phyloP scores from a whole-genome alignment of 2,329 filamentous ascomycete species.

The Daldinia eschscholtzii region DNA sequence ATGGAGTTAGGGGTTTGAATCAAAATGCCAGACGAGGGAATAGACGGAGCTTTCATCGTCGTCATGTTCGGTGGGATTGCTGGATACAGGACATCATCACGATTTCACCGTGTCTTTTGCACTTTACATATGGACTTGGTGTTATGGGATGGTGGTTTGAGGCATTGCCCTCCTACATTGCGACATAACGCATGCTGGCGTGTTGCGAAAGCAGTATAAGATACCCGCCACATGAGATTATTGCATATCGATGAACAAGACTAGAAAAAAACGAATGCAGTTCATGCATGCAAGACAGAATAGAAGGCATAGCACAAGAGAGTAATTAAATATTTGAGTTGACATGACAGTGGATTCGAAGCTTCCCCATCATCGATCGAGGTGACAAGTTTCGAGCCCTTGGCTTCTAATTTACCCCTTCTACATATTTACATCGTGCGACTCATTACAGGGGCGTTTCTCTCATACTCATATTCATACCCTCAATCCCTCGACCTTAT shows the following conservation, averaged over 20 bases:
- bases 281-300: background rate
- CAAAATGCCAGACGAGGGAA: constrained; percentile 7
- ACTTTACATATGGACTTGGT: background rate
- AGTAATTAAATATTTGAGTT: background rate
- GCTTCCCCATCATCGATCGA: constrained; percentile 19
- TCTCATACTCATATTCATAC: constrained; percentile 6
- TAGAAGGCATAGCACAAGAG: background rate
- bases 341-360: constrained; percentile 5
- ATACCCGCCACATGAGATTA: background rate
- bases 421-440: constrained; percentile 25
- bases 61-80: background rate
- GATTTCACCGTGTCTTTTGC: background rate
- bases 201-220: constrained; percentile 1
- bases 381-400: constrained; percentile 11
- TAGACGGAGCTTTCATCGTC: background rate
- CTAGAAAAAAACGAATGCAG: background rate
- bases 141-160: background rate
- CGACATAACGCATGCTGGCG: background rate
- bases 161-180: background rate
- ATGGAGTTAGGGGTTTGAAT: constrained; percentile 42
- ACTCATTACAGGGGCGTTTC: constrained; percentile 27
- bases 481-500: constrained; percentile 11
- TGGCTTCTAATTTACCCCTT: constrained; percentile 9
- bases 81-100: background rate
- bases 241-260: background rate